A percentile compares a stretch with the other conserved stretches of the same genome.
These are phyloP conservation scores for Sarocladium oryzae DNA, from an alignment of 2,329 filamentous ascomycete genomes.

Conservation along the genomic window DNA sequence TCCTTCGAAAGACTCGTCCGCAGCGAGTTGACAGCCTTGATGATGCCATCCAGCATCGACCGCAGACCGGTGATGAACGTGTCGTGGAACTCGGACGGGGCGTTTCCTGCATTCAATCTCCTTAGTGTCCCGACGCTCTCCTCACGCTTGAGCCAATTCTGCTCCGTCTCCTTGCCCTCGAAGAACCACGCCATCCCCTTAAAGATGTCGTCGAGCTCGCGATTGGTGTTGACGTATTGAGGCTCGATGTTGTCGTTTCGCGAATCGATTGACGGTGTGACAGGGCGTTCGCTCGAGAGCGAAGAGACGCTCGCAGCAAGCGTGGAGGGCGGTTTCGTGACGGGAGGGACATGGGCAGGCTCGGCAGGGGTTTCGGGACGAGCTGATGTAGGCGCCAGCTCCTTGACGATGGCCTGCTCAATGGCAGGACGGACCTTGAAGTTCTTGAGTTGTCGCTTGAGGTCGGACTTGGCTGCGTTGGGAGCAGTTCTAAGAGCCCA, in stretches of 20 bases:
- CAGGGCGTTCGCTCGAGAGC: constrained; percentile 43
- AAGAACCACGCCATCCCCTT: constrained; percentile 75
- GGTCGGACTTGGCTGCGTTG: constrained; percentile 75
- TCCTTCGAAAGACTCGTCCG: constrained; percentile 87
- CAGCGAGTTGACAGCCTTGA: constrained; percentile 77
- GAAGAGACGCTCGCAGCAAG: constrained; percentile 47
- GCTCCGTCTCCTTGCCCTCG: constrained; percentile 82
- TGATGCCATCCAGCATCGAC: constrained; percentile 73
- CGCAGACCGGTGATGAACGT: constrained; percentile 67
- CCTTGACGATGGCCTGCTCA: constrained; percentile 70
- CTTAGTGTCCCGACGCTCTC: constrained; percentile 72
- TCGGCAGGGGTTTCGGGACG: constrained; percentile 35
- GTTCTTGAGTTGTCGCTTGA: constrained; percentile 78
- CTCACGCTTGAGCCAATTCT: constrained; percentile 86
- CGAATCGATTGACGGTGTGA: constrained; percentile 57
- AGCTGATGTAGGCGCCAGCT: constrained; percentile 50
- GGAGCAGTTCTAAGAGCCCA: constrained; percentile 53
- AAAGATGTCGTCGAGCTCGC: constrained; percentile 84
- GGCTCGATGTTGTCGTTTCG: constrained; percentile 70
- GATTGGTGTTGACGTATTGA: constrained; percentile 72
- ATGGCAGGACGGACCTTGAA: constrained; percentile 85
- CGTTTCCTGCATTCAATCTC: constrained; percentile 76
- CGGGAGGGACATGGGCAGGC: constrained; percentile 23
- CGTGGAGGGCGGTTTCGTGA: constrained; percentile 26
- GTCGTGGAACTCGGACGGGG: constrained; percentile 66